A percentile compares a stretch with the other conserved stretches of the same genome.
Evolutionary conservation across 306 rosid species (phyloP).

Genomic region (Sophora flavescens): DNA sequence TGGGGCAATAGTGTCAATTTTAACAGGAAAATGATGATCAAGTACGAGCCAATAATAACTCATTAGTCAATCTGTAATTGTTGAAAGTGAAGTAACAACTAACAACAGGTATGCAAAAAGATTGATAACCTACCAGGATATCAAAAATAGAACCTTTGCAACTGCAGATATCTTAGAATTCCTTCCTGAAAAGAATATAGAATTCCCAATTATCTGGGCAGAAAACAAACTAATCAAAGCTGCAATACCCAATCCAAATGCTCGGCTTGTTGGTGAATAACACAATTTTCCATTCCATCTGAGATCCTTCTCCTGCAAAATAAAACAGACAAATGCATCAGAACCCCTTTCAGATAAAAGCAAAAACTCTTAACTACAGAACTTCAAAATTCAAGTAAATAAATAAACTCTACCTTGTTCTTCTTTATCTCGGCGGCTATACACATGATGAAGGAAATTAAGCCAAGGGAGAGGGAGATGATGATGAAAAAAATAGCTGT

Average conservation of each 20-base stretch:
- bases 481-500: slow-evolving; percentile 39
- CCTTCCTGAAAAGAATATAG: slow-evolving; percentile 45
- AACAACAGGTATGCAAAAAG: slow-evolving; percentile 1
- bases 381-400: background rate
- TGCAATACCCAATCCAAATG: slow-evolving; percentile 73
- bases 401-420: slow-evolving; percentile 51
- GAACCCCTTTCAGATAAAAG: no score
- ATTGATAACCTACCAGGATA: slow-evolving; percentile 74
- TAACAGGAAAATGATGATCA: background rate
- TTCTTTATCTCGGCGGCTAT: slow-evolving; percentile 68
- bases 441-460: slow-evolving; percentile 64
- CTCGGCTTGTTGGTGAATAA: slow-evolving; percentile 60
- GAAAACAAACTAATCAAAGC: slow-evolving; percentile 63
- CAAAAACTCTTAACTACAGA: background rate
- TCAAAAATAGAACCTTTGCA: slow-evolving; percentile 53
- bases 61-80: background rate
- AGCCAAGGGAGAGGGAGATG: slow-evolving; percentile 60
- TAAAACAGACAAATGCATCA: no score
- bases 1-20: background rate
- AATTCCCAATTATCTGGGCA: slow-evolving; percentile 69
- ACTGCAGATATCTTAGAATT: slow-evolving; percentile 43
- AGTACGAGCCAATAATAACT: background rate
- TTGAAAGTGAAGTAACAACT: background rate
- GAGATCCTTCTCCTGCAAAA: slow-evolving; percentile 60
- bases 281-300: slow-evolving; percentile 67